Percentiles rank a stretch among this genome's conserved stretches.
Evolutionary conservation across 495 filamentous ascomycete genomes (phyloP).

Genomic region (Hypoxylon intermedium): DNA sequence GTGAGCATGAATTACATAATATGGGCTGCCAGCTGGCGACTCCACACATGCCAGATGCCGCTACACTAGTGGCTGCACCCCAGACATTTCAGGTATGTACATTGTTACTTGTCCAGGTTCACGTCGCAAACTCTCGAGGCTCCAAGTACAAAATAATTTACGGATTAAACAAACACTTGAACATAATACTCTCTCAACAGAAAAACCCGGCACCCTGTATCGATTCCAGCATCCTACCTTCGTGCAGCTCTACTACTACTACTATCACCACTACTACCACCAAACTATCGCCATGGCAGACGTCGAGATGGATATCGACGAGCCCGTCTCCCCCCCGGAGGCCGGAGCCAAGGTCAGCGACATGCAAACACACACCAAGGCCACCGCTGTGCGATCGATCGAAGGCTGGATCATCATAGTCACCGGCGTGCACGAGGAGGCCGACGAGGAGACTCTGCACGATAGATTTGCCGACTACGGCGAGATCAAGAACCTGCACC

Average conservation of each 20-base stretch:
- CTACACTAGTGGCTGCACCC: not conserved
- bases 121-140: not conserved
- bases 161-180: too few species aligned
- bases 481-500: constrained; percentile 95
- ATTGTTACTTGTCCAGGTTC: not conserved
- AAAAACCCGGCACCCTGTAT: too few species aligned
- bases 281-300: constrained; percentile 61
- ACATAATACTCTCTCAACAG: too few species aligned
- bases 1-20: too few species aligned
- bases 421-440: constrained; percentile 97
- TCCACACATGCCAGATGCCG: not conserved
- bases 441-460: constrained; percentile 91
- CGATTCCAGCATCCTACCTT: not conserved
- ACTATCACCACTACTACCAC: too few species aligned
- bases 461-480: constrained; percentile 96
- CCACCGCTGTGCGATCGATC: constrained; percentile 94
- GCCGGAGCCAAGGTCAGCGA: constrained; percentile 61
- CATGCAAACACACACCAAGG: constrained; percentile 77
- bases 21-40: not conserved
- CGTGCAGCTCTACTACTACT: too few species aligned
- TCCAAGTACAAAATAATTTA: not conserved
- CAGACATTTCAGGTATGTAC: not conserved
- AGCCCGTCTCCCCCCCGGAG: constrained; percentile 48
- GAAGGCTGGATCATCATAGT: constrained; percentile 99
- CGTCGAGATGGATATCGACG: constrained; percentile 84